These are phyloP conservation scores for Zalaria sp. DNA, from an alignment of 2,329 filamentous ascomycete genomes.

Conservation along the genomic window DNA sequence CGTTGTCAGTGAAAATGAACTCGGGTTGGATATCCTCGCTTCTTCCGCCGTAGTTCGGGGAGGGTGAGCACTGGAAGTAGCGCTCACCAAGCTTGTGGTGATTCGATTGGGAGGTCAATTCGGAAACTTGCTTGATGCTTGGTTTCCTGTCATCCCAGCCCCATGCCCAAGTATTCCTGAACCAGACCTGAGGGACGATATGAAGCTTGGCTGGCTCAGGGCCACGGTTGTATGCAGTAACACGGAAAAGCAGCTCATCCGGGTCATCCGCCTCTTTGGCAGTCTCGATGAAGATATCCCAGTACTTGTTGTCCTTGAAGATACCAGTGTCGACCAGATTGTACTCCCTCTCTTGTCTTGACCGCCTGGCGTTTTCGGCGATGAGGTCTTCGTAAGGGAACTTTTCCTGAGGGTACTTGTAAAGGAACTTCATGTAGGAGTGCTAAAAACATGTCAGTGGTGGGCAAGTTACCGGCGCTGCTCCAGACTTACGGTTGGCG, in stretches of 20 bases:
- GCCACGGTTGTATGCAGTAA: conserved; percentile 92
- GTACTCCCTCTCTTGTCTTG: conserved; percentile 71
- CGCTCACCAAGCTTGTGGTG: conserved; percentile 72
- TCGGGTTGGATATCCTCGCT: conserved; percentile 74
- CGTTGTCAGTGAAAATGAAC: conserved; percentile 88
- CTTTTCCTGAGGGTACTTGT: conserved; percentile 86
- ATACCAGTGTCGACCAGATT: conserved; percentile 80
- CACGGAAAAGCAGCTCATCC: conserved; percentile 82
- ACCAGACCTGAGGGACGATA: conserved; percentile 91
- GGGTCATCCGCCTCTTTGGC: conserved; percentile 88
- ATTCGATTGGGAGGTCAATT: conserved; percentile 58
- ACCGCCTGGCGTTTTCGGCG: conserved; percentile 66
- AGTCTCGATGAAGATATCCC: conserved; percentile 94
- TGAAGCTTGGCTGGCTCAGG: conserved; percentile 82
- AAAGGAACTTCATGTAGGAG: conserved; percentile 97
- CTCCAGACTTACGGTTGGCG: conserved; percentile 47
- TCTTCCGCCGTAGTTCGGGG: conserved; percentile 65
- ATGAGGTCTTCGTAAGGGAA: conserved; percentile 88
- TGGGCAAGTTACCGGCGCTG: conserved; percentile 11
- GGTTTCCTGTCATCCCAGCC: conserved; percentile 78
- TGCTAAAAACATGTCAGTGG: conserved; percentile 43
- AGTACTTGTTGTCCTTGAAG: conserved; percentile 83
- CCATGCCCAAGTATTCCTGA: conserved; percentile 96
- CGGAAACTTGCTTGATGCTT: conserved; percentile 50
- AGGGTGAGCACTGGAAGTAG: conserved; percentile 76